Evolutionary conservation across 2,329 filamentous ascomycete genomes (phyloP).

Genomic region (Trichoderma brevicompactum): DNA sequence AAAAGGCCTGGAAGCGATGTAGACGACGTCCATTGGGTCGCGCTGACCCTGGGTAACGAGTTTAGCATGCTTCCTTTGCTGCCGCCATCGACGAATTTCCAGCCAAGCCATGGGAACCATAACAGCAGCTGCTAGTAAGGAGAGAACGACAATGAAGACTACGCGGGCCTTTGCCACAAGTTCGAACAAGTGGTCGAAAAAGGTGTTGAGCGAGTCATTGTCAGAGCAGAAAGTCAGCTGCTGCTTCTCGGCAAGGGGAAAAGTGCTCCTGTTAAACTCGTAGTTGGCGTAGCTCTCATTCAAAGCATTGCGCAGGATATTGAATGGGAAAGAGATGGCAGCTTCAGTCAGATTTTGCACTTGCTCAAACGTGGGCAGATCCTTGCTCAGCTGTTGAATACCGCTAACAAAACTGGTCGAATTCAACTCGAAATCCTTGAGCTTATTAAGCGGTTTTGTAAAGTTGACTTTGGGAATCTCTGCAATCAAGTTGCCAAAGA

Average conservation of each 20-base stretch:
- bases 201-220: conserved; percentile 78
- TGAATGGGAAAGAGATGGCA: conserved; percentile 78
- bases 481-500: conserved; percentile 56
- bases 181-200: conserved; percentile 75
- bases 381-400: conserved; percentile 72
- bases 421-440: conserved; percentile 71
- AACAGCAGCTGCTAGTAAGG: conserved; percentile 70
- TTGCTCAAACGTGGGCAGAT: conserved; percentile 81
- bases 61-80: conserved; percentile 70
- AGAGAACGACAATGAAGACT: conserved; percentile 75
- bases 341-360: conserved; percentile 81
- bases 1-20: conserved; percentile 81
- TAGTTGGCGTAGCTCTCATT: conserved; percentile 73
- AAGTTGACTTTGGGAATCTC: conserved; percentile 64
- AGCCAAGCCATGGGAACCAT: conserved; percentile 80
- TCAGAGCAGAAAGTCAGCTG: conserved; percentile 85
- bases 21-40: conserved; percentile 86
- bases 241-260: conserved; percentile 84
- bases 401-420: conserved; percentile 69
- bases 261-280: conserved; percentile 74
- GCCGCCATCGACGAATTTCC: conserved; percentile 77
- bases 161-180: conserved; percentile 71
- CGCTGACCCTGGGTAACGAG: conserved; percentile 68
- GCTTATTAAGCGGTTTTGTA: conserved; percentile 62
- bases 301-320: conserved; percentile 74